Percentiles rank a stretch among this genome's conserved stretches.
These are phyloP conservation scores for Lactifluus rugatus DNA, from an alignment of 768 basidiomycete genomes.

Conservation along the genomic window DNA sequence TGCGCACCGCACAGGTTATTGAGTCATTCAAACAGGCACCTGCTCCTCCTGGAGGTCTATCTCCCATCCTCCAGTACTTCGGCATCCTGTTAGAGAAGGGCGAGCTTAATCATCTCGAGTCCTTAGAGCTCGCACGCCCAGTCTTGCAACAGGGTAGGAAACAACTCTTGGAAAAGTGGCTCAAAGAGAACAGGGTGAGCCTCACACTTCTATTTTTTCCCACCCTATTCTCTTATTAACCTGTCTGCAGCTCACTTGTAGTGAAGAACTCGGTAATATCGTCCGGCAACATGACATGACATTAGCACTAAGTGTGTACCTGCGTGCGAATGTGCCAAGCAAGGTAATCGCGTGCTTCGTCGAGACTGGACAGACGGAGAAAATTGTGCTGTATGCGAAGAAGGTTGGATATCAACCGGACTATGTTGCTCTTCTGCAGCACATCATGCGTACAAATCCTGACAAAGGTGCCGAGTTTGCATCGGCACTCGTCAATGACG, in stretches of 20 bases:
- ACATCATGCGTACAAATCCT: slow-evolving; percentile 91
- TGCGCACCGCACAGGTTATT: slow-evolving; percentile 90
- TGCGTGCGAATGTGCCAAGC: slow-evolving; percentile 95
- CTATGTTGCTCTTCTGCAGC: slow-evolving; percentile 85
- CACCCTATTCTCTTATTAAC: not conserved
- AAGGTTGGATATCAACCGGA: slow-evolving; percentile 93
- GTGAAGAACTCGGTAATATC: slow-evolving; percentile 96
- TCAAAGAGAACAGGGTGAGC: slow-evolving; percentile 94
- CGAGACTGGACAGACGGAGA: slow-evolving; percentile 96
- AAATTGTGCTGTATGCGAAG: slow-evolving; percentile 96
- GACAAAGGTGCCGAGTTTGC: slow-evolving; percentile 99
- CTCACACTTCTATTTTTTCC: slow-evolving; percentile 9
- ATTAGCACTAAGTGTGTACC: slow-evolving; percentile 92
- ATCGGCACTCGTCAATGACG: slow-evolving; percentile 88
- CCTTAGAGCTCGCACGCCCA: slow-evolving; percentile 89
- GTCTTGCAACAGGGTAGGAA: slow-evolving; percentile 95
- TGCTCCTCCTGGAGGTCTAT: slow-evolving; percentile 79
- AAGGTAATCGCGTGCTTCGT: slow-evolving; percentile 99
- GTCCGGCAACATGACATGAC: slow-evolving; percentile 95
- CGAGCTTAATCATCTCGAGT: slow-evolving; percentile 93
- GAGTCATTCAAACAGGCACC: slow-evolving; percentile 97
- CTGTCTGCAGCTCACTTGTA: slow-evolving; percentile 77
- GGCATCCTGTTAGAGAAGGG: slow-evolving; percentile 98
- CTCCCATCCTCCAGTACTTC: slow-evolving; percentile 96
- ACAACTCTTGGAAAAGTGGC: slow-evolving; percentile 95